Conservation (phyloP, 164 flowering plant genomes). For the Liquidambar formosana region DNA sequence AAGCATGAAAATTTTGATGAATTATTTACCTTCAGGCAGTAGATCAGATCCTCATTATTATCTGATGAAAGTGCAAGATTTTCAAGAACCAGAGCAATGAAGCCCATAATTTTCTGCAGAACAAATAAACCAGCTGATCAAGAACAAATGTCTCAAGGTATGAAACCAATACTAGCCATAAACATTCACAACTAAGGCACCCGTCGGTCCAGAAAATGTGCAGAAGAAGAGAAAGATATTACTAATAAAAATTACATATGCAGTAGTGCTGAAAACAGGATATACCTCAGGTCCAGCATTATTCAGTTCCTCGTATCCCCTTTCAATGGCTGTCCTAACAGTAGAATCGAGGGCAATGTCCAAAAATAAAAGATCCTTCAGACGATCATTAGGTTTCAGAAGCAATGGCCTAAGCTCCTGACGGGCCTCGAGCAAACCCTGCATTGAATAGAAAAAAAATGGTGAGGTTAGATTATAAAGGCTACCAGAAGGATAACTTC, state of each 20-base stretch:
- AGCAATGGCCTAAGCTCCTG: conserved; percentile 80
- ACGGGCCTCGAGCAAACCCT: conserved; percentile 97
- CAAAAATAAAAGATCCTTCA: conserved; percentile 89
- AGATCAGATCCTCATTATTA: conserved; percentile 90
- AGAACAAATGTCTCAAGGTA: not conserved
- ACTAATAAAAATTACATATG: not conserved
- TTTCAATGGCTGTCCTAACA: conserved; percentile 88
- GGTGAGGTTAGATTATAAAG: not conserved
- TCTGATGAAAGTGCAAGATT: conserved; percentile 86
- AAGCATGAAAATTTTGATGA: not conserved
- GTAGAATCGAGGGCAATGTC: conserved; percentile 95
- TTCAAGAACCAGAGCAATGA: conserved; percentile 78
- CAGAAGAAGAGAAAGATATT: not conserved
- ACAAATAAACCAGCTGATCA: conserved; percentile 12
- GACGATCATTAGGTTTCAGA: conserved; percentile 56
- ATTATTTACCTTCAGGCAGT: conserved; percentile 83
- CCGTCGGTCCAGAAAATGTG: not conserved
- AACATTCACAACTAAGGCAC: not conserved
- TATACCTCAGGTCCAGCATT: conserved; percentile 83
- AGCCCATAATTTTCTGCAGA: conserved; percentile 89
- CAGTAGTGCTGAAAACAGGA: not conserved
- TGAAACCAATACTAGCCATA: not conserved
- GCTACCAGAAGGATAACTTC: conserved; percentile 4
- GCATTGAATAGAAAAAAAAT: conserved; percentile 9
- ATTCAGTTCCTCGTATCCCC: conserved; percentile 89